Percentiles rank a stretch among this genome's conserved stretches.
These are phyloP conservation scores for Hypoxylon crocopeplum DNA, from an alignment of 495 filamentous ascomycete species.

Conservation along the genomic window DNA sequence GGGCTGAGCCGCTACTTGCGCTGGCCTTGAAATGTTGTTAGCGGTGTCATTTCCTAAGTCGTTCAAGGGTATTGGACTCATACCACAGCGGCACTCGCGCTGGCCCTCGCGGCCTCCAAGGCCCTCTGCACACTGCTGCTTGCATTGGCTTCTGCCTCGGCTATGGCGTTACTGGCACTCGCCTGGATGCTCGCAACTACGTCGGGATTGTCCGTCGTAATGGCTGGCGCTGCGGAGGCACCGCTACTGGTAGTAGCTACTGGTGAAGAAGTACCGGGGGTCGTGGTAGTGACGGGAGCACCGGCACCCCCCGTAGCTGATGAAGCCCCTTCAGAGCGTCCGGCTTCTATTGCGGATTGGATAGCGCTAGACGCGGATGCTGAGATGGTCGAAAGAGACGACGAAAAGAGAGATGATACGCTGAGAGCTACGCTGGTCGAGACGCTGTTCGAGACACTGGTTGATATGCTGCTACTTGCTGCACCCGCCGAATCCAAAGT, in stretches of 20 bases:
- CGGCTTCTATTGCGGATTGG: conserved; percentile 12
- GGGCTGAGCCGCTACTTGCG: not conserved
- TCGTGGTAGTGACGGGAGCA: not conserved
- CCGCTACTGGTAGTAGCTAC: not conserved
- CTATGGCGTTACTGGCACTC: conserved; percentile 20
- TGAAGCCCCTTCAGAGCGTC: not conserved
- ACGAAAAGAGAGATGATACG: not conserved
- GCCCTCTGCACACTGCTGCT: conserved; percentile 22
- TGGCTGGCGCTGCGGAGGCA: not conserved
- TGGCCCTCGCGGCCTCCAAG: conserved; percentile 15
- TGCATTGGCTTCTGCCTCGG: conserved; percentile 17
- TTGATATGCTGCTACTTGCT: conserved; percentile 3
- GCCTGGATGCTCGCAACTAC: conserved; percentile 5
- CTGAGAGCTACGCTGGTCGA: conserved; percentile 22
- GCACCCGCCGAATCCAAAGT: not conserved
- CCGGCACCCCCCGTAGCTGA: not conserved
- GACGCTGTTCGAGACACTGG: conserved; percentile 14
- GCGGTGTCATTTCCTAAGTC: not conserved
- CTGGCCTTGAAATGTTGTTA: conserved; percentile 14
- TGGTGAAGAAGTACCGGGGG: not conserved
- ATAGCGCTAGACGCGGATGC: conserved; percentile 12
- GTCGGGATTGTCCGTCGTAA: not conserved
- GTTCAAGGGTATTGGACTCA: not conserved
- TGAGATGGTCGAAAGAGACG: conserved; percentile 7
- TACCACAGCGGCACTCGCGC: conserved; percentile 23